A percentile compares a stretch with the other conserved stretches of the same genome.
phyloP scores from a whole-genome alignment of 2,329 filamentous ascomycete species.

The Apiospora malaysiana region DNA sequence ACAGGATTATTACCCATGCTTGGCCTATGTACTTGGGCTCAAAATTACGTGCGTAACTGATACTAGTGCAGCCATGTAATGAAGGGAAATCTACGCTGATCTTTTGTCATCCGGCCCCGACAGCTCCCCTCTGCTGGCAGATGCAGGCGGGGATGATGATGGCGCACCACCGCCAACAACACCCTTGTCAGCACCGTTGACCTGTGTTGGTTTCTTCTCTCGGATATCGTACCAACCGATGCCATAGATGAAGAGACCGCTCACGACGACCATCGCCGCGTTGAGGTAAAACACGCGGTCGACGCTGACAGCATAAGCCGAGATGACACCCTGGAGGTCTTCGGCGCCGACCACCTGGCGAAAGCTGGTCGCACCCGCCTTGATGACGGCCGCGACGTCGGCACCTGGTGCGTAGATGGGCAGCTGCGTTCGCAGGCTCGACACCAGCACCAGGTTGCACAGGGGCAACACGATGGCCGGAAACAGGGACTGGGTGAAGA shows the following conservation, averaged over 20 bases:
- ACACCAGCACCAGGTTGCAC: constrained; percentile 57
- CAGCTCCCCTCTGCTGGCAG: too few relatives aligned
- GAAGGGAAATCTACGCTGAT: too few relatives aligned
- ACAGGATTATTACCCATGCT: too few relatives aligned
- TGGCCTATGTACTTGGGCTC: too few relatives aligned
- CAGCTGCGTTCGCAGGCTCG: constrained; percentile 49
- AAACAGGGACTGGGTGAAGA: constrained; percentile 50
- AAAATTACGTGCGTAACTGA: too few relatives aligned
- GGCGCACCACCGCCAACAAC: too few relatives aligned
- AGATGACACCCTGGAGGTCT: constrained; percentile 41
- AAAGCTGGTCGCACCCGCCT: constrained; percentile 42
- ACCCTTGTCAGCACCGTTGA: too few relatives aligned
- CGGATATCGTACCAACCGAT: background rate
- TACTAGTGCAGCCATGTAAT: too few relatives aligned
- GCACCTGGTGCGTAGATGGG: constrained; percentile 41
- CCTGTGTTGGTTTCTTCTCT: background rate
- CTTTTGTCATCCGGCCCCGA: too few relatives aligned
- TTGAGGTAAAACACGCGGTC: constrained; percentile 49
- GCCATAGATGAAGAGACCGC: background rate
- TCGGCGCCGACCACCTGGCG: constrained; percentile 36
- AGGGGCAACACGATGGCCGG: constrained; percentile 57
- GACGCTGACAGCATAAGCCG: constrained; percentile 52
- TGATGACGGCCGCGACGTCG: constrained; percentile 40
- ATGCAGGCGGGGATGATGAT: too few relatives aligned
- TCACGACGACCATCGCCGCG: constrained; percentile 50